These are phyloP conservation scores for Beauveria varroae DNA, from an alignment of 2,329 filamentous ascomycete genomes.

Conservation along the genomic window DNA sequence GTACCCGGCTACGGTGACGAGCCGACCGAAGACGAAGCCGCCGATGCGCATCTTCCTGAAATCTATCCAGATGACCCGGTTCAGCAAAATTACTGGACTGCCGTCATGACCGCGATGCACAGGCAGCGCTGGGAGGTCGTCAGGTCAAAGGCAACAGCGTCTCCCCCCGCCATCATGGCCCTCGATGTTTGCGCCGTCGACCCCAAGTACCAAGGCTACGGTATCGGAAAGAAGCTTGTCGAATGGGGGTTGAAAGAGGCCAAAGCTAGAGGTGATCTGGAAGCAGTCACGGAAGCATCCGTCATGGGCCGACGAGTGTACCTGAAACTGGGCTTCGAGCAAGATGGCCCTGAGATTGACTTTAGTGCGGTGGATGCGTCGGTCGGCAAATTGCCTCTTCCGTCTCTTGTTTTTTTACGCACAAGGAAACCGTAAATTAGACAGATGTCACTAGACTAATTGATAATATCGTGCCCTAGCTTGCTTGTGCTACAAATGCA, in stretches of 20 bases:
- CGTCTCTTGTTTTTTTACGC: conserved; percentile 41
- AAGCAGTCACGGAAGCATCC: conserved; percentile 39
- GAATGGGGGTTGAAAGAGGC: conserved; percentile 40
- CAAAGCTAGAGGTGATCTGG: conserved; percentile 29
- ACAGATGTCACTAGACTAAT: too few relatives aligned
- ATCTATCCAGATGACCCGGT: conserved; percentile 35
- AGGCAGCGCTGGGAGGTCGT: conserved; percentile 34
- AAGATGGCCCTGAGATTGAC: conserved; percentile 32
- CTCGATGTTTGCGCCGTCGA: conserved; percentile 46
- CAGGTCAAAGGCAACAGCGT: conserved; percentile 28
- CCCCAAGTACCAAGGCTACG: conserved; percentile 43
- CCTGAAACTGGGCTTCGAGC: conserved; percentile 35
- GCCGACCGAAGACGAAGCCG: conserved; percentile 26
- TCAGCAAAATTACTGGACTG: conserved; percentile 38
- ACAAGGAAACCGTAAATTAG: conserved; percentile 18
- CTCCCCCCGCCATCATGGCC: conserved; percentile 38
- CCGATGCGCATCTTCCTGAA: conserved; percentile 23
- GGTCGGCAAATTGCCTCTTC: conserved; percentile 27
- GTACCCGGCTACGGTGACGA: conserved; percentile 40
- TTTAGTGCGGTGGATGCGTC: conserved; percentile 33
- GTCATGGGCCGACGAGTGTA: conserved; percentile 41
- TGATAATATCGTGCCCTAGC: too few relatives aligned
- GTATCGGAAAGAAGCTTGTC: conserved; percentile 37
- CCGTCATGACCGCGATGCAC: conserved; percentile 37
- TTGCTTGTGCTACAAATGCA: too few relatives aligned